phyloP scores from a whole-genome alignment of 2,329 filamentous ascomycete species.

The Dactylonectria macrodidyma region DNA sequence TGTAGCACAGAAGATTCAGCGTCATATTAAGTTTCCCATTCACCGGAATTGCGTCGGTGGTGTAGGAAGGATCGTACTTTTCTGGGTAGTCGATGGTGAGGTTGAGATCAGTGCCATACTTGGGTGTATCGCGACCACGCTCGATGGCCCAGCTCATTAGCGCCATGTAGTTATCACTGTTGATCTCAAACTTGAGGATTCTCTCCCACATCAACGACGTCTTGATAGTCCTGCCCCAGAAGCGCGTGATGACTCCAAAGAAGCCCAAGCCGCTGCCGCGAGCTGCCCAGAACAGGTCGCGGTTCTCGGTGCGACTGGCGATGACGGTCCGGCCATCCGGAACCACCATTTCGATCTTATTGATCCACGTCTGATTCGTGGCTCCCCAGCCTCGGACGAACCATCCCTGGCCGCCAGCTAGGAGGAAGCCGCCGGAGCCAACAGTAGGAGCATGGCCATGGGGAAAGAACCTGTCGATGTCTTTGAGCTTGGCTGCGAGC shows the following conservation, averaged over 20 bases:
- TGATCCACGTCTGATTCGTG: constrained; percentile 30
- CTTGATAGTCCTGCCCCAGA: constrained; percentile 31
- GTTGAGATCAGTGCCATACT: constrained; percentile 30
- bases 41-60: constrained; percentile 20
- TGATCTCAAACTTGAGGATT: constrained; percentile 30
- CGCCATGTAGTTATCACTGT: constrained; percentile 30
- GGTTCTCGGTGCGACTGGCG: constrained; percentile 29
- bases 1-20: constrained; percentile 26
- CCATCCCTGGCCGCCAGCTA: constrained; percentile 29
- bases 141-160: constrained; percentile 31
- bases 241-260: constrained; percentile 25
- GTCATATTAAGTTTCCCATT: constrained; percentile 26
- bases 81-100: constrained; percentile 30
- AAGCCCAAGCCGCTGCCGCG: constrained; percentile 25
- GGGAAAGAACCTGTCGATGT: constrained; percentile 28
- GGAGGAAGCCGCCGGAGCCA: constrained; percentile 23
- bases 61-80: constrained; percentile 28
- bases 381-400: constrained; percentile 31
- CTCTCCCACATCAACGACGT: constrained; percentile 27
- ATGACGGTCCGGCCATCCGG: constrained; percentile 24
- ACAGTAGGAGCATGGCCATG: constrained; percentile 28
- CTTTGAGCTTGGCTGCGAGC: constrained; percentile 20
- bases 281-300: constrained; percentile 28
- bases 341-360: constrained; percentile 29
- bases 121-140: constrained; percentile 30